phyloP scores from a whole-genome alignment of 2,329 filamentous ascomycete genomes.

The Paecilomyces variotii region DNA sequence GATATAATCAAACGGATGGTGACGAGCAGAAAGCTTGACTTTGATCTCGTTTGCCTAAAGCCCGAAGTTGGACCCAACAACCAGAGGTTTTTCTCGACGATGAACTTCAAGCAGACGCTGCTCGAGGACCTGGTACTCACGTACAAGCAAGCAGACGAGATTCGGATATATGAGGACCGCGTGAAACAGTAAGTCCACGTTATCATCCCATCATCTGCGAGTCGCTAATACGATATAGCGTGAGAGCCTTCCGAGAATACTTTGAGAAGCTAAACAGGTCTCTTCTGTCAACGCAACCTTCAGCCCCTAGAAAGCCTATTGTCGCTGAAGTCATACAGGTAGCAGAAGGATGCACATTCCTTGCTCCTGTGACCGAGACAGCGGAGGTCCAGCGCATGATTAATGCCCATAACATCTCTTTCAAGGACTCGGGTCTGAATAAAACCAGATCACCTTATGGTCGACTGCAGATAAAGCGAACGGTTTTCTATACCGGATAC shows the following conservation, averaged over 20 bases:
- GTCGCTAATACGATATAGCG: slow-evolving; percentile 32
- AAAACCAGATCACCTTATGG: slow-evolving; percentile 36
- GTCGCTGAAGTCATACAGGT: slow-evolving; percentile 79
- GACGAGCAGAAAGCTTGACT: slow-evolving; percentile 67
- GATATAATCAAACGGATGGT: slow-evolving; percentile 76
- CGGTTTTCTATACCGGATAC: slow-evolving; percentile 87
- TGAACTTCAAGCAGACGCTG: slow-evolving; percentile 86
- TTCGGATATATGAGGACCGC: slow-evolving; percentile 60
- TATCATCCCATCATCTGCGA: neutral
- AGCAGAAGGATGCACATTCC: slow-evolving; percentile 60
- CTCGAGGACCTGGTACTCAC: slow-evolving; percentile 76
- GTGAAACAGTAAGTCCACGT: slow-evolving; percentile 44
- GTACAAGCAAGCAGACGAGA: slow-evolving; percentile 73
- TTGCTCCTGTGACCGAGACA: slow-evolving; percentile 72
- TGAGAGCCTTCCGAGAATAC: slow-evolving; percentile 77
- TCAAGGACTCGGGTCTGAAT: slow-evolving; percentile 24
- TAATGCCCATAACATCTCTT: slow-evolving; percentile 65
- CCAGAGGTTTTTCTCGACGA: slow-evolving; percentile 71
- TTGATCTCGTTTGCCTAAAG: slow-evolving; percentile 84
- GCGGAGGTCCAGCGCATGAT: slow-evolving; percentile 83
- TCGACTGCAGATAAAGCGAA: slow-evolving; percentile 68
- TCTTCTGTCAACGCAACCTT: slow-evolving; percentile 34
- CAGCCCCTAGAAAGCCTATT: slow-evolving; percentile 56
- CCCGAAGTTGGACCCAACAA: slow-evolving; percentile 72
- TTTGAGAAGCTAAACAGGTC: slow-evolving; percentile 67